Conservation (phyloP, 2,329 filamentous ascomycete species). For the Boeremia lycopersici region DNA sequence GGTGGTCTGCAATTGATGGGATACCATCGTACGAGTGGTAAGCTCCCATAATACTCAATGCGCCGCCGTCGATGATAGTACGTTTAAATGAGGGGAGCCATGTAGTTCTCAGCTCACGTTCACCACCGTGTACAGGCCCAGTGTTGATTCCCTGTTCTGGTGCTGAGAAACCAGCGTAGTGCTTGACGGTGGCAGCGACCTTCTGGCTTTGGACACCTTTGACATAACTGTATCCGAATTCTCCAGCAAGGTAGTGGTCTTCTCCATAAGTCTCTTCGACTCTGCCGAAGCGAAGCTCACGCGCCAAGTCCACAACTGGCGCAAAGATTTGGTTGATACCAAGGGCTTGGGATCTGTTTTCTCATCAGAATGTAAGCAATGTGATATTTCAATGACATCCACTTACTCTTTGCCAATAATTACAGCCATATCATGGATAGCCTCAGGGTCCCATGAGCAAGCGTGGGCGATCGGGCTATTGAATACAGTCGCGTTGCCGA, state of each 20-base stretch:
- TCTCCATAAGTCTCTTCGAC: slow-evolving; percentile 78
- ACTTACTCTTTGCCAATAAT: slow-evolving; percentile 65
- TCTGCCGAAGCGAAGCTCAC: slow-evolving; percentile 72
- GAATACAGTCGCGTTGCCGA: slow-evolving; percentile 77
- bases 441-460: slow-evolving; percentile 70
- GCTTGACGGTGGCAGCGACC: slow-evolving; percentile 75
- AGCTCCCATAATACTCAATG: slow-evolving; percentile 73
- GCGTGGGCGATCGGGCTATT: slow-evolving; percentile 76
- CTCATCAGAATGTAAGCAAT: background rate
- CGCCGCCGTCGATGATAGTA: slow-evolving; percentile 72
- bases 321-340: slow-evolving; percentile 77
- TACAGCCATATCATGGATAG: slow-evolving; percentile 70
- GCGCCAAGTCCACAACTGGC: slow-evolving; percentile 71
- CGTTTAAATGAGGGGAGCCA: slow-evolving; percentile 67
- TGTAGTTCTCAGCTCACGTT: slow-evolving; percentile 61
- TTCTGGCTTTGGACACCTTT: slow-evolving; percentile 67
- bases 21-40: slow-evolving; percentile 78
- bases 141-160: slow-evolving; percentile 77
- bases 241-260: slow-evolving; percentile 70
- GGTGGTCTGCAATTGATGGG: slow-evolving; percentile 68
- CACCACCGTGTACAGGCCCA: slow-evolving; percentile 62
- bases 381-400: too few relatives aligned
- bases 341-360: slow-evolving; percentile 59
- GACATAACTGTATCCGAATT: slow-evolving; percentile 67
- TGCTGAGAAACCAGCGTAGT: slow-evolving; percentile 71